These are phyloP conservation scores for Mycena alexandri DNA, from an alignment of 768 basidiomycete species.

Conservation along the genomic window DNA sequence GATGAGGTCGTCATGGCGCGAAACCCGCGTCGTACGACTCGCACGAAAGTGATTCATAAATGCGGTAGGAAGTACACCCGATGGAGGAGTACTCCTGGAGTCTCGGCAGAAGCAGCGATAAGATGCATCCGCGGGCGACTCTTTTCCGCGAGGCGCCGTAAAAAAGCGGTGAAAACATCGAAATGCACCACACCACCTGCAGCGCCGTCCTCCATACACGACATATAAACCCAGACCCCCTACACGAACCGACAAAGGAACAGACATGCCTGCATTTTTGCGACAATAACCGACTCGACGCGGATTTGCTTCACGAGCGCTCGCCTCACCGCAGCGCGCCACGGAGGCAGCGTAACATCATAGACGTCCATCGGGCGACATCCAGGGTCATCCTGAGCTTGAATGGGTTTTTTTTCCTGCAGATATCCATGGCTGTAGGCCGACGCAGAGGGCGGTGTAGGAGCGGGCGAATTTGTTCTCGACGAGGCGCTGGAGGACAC, in stretches of 20 bases:
- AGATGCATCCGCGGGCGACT: too few relatives aligned
- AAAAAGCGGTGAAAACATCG: too few relatives aligned
- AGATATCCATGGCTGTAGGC: slow-evolving; percentile 9
- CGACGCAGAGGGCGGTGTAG: slow-evolving; percentile 4
- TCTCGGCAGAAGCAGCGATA: too few relatives aligned
- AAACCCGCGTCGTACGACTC: too few relatives aligned
- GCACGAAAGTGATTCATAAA: too few relatives aligned
- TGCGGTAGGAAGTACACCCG: too few relatives aligned
- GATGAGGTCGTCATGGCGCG: too few relatives aligned
- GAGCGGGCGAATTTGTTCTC: slow-evolving; percentile 33
- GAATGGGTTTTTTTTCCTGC: slow-evolving; percentile 4
- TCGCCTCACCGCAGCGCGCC: slow-evolving; percentile 73
- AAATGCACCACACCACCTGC: too few relatives aligned
- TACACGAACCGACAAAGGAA: neutral
- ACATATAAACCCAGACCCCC: too few relatives aligned
- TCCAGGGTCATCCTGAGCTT: slow-evolving; percentile 15
- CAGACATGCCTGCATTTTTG: slow-evolving; percentile 71
- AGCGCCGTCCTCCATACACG: too few relatives aligned
- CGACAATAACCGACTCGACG: slow-evolving; percentile 72
- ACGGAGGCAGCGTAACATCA: slow-evolving; percentile 69
- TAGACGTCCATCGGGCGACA: slow-evolving; percentile 67
- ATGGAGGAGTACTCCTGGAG: too few relatives aligned
- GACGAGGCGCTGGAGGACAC: slow-evolving; percentile 34
- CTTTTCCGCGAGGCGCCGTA: too few relatives aligned
- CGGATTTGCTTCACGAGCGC: slow-evolving; percentile 65